These are phyloP conservation scores for Clarireedia homoeocarpa DNA, from an alignment of 2,329 filamentous ascomycete genomes.

Conservation along the genomic window DNA sequence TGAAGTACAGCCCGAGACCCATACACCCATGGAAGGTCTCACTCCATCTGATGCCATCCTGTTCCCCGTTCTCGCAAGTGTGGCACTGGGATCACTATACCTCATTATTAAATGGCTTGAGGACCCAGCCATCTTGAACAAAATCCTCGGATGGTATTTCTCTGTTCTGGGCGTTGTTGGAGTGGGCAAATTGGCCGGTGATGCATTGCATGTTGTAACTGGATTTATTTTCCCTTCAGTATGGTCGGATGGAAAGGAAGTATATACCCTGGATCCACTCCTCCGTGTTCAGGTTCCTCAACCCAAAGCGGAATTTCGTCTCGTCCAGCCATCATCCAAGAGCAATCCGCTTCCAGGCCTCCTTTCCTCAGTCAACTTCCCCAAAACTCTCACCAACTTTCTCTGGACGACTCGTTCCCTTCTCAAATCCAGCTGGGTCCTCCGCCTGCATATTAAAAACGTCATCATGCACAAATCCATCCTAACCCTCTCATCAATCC, in stretches of 20 bases:
- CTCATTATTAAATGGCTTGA: constrained; percentile 83
- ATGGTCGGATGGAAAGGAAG: constrained; percentile 46
- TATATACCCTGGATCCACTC: constrained; percentile 40
- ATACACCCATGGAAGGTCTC: constrained; percentile 57
- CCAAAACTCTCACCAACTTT: constrained; percentile 19
- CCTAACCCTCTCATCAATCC: constrained; percentile 20
- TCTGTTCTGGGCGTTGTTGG: constrained; percentile 72
- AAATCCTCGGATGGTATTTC: constrained; percentile 77
- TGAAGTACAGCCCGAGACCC: constrained; percentile 46
- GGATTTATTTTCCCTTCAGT: constrained; percentile 67
- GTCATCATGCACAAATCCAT: constrained; percentile 19
- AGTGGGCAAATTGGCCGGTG: constrained; percentile 65
- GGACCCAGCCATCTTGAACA: constrained; percentile 74
- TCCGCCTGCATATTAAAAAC: constrained; percentile 24
- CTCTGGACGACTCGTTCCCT: constrained; percentile 47
- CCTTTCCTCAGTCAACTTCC: constrained; percentile 29
- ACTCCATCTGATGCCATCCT: constrained; percentile 73
- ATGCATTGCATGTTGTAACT: constrained; percentile 55
- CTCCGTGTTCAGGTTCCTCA: constrained; percentile 23
- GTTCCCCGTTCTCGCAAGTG: constrained; percentile 71
- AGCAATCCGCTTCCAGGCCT: constrained; percentile 35
- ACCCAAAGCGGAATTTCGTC: background rate
- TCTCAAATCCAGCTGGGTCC: constrained; percentile 43
- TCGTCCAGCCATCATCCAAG: constrained; percentile 15
- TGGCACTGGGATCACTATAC: constrained; percentile 69